phyloP scores from a whole-genome alignment of 176 grass and related monocot species.

The Echinochloa phyllopogon region DNA sequence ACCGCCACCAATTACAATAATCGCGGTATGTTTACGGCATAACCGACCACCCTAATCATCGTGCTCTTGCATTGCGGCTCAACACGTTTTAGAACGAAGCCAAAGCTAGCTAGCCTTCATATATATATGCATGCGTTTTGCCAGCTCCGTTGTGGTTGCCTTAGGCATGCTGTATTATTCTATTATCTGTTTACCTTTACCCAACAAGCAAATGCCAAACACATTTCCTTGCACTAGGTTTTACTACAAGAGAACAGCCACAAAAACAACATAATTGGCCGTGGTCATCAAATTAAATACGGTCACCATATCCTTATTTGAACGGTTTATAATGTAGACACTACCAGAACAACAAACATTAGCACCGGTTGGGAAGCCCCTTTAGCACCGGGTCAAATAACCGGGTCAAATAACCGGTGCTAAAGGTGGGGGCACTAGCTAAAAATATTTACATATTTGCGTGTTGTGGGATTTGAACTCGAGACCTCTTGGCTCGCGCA shows the following conservation, averaged over 20 bases:
- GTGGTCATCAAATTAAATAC: too few species aligned
- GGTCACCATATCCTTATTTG: too few species aligned
- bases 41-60: constrained; percentile 44
- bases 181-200: neutral
- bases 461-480: too few species aligned
- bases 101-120: neutral
- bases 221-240: neutral
- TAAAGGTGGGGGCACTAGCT: too few species aligned
- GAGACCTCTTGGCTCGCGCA: too few species aligned
- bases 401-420: too few species aligned
- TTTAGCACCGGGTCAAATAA: too few species aligned
- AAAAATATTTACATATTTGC: too few species aligned
- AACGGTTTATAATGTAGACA: too few species aligned
- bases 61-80: neutral
- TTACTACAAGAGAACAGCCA: neutral
- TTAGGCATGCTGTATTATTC: neutral
- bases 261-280: neutral
- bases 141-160: constrained; percentile 15
- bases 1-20: constrained; percentile 35
- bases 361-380: too few species aligned
- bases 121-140: neutral
- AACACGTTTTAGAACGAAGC: neutral
- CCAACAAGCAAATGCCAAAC: neutral
- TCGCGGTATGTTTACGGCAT: constrained; percentile 35
- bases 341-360: too few species aligned